phyloP scores from a whole-genome alignment of 2,329 filamentous ascomycete species.

The Aspergillus glaucus region DNA sequence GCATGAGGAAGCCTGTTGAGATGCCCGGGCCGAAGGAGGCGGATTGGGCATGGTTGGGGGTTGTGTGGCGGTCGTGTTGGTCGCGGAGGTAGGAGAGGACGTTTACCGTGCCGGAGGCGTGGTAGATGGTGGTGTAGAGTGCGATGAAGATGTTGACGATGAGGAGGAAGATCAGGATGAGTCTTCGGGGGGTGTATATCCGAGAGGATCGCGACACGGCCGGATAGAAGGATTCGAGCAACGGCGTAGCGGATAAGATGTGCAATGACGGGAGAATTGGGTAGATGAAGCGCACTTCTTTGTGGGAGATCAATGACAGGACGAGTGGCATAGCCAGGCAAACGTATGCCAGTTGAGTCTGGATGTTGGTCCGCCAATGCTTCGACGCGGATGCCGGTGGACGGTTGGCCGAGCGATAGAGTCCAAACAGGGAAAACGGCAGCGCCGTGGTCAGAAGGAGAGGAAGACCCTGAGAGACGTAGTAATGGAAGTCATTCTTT shows the following conservation, averaged over 20 bases:
- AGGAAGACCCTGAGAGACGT: constrained; percentile 81
- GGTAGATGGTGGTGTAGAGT: constrained; percentile 65
- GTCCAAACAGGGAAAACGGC: constrained; percentile 64
- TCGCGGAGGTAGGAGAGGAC: constrained; percentile 70
- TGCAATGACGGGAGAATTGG: constrained; percentile 84
- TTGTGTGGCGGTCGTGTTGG: constrained; percentile 56
- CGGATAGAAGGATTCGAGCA: constrained; percentile 59
- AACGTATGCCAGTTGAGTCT: constrained; percentile 52
- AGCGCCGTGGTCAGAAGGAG: constrained; percentile 77
- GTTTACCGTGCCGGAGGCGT: constrained; percentile 72
- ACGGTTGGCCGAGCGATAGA: constrained; percentile 49
- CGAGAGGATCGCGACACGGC: constrained; percentile 28
- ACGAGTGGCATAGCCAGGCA: constrained; percentile 54
- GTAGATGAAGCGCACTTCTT: constrained; percentile 96
- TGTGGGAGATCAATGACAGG: constrained; percentile 80
- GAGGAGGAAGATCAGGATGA: constrained; percentile 55
- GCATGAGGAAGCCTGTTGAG: constrained; percentile 76
- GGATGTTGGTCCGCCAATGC: constrained; percentile 31
- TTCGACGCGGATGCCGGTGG: constrained; percentile 26
- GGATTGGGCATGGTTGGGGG: constrained; percentile 38
- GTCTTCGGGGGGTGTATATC: constrained; percentile 40
- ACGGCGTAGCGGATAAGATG: constrained; percentile 64
- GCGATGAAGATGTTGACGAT: constrained; percentile 64
- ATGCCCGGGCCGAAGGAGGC: constrained; percentile 29
- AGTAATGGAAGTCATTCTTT: constrained; percentile 85